phyloP scores from a whole-genome alignment of 768 basidiomycete species.

The Arthromyces matolae region DNA sequence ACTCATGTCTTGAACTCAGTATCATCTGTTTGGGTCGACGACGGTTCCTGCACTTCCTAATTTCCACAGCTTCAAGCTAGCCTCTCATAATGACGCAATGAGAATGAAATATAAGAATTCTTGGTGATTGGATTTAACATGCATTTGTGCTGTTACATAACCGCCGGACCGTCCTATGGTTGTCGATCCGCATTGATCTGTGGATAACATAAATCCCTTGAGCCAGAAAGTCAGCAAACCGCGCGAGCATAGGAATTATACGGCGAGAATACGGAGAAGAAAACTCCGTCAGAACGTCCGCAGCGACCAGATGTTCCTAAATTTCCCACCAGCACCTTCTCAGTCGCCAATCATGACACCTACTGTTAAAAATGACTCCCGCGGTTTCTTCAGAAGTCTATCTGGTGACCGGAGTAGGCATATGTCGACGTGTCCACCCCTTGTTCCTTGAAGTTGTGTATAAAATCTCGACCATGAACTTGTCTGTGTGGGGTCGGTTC shows the following conservation, averaged over 20 bases:
- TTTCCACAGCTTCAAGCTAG: too few relatives aligned
- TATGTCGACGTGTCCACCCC: constrained; percentile 16
- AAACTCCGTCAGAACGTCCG: too few relatives aligned
- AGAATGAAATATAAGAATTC: too few relatives aligned
- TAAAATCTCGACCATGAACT: constrained; percentile 7
- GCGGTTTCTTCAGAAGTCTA: constrained; percentile 8
- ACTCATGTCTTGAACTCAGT: constrained; percentile 28
- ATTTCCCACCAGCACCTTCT: constrained; percentile 2
- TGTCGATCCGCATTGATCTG: too few relatives aligned
- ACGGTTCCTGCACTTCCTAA: constrained; percentile 49
- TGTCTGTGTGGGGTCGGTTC: neutral
- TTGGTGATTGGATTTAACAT: too few relatives aligned
- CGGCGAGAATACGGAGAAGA: neutral
- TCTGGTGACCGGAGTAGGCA: constrained; percentile 6
- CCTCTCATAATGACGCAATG: too few relatives aligned
- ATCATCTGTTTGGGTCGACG: constrained; percentile 50
- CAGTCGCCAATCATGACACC: constrained; percentile 7
- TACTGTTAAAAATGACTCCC: neutral
- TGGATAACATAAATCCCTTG: too few relatives aligned
- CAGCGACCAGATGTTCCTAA: constrained; percentile 4
- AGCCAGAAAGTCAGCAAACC: too few relatives aligned
- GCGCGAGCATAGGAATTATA: too few relatives aligned
- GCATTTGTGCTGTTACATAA: too few relatives aligned
- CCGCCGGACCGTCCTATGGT: too few relatives aligned
- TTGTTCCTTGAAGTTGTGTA: constrained; percentile 9